A percentile compares a stretch with the other conserved stretches of the same genome.
These are phyloP conservation scores for Trametes hirsuta DNA, from an alignment of 1,284 basidiomycete species.

Conservation along the genomic window DNA sequence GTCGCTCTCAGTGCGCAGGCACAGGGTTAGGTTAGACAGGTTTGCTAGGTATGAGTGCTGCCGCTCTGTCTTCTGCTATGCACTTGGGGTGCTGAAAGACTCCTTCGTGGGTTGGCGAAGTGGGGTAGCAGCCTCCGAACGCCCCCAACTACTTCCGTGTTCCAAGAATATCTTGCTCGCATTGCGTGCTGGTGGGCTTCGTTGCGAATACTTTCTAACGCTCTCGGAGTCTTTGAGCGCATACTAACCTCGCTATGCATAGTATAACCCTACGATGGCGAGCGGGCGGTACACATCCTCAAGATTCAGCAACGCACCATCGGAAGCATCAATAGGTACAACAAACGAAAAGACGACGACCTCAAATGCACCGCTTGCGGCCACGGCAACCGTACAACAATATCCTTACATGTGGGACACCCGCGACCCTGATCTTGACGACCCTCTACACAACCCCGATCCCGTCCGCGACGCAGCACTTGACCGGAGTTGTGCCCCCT, in stretches of 20 bases:
- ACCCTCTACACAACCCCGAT: slow-evolving; percentile 76
- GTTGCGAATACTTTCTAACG: too few relatives aligned
- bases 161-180: too few relatives aligned
- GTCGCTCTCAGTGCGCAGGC: too few relatives aligned
- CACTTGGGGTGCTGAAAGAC: too few relatives aligned
- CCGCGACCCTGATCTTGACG: slow-evolving; percentile 77
- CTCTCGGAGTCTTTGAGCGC: too few relatives aligned
- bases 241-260: not conserved
- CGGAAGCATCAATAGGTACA: slow-evolving; percentile 55
- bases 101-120: too few relatives aligned
- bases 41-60: too few relatives aligned
- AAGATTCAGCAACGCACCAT: slow-evolving; percentile 64
- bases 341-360: slow-evolving; percentile 45
- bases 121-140: too few relatives aligned
- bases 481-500: slow-evolving; percentile 60
- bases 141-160: too few relatives aligned
- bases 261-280: slow-evolving; percentile 62
- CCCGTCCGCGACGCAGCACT: slow-evolving; percentile 61
- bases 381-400: slow-evolving; percentile 32
- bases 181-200: too few relatives aligned
- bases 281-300: slow-evolving; percentile 51
- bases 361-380: slow-evolving; percentile 52
- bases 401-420: slow-evolving; percentile 71
- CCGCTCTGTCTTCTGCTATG: too few relatives aligned
- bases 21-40: too few relatives aligned